Evolutionary conservation across 306 rosid species (phyloP), one percentile per base, ranked within the genome.

Genomic region (cucumber (Cucumis sativus)): DNA sequence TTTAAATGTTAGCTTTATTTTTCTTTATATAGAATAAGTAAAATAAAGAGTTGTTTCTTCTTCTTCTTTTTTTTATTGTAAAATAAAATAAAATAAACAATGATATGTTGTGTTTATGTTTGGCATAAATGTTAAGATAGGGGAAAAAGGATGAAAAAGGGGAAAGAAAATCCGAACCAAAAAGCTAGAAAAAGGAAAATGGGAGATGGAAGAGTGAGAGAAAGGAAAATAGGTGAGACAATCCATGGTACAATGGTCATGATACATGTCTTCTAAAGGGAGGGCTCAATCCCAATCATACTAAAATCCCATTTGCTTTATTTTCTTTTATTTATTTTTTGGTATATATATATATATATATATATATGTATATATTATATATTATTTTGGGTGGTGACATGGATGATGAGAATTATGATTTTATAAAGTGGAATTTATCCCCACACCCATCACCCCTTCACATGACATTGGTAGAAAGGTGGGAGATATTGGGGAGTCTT

Each of bases 181-280:
- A 62, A 77, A 61, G 64, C 8, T 20, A 52, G 39, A 80, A 59
- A 78, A 75, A 70, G 80, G 82, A 75, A 57, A 73, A 51, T 60
- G 52, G 18, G n/a, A 59, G 79, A 16, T 63, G 71, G 17, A 64
- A 49, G 83, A 82, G 69, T 20, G 57, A 75, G 57, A 57, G 17
- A 39, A 21, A 74, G 20, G 20, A 49, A 14, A 54, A 80, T 80
- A 78, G 88, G 88, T 62, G 93, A 87, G 97, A 91, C 96, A 90
- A 82, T 85, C 75, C 84, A 86, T 86, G 91, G 88, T 85, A 80
- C 82, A 87, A 84, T 74, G 84, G 51, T 87, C 90, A 91, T 89
- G 92, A 91, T 93, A 82, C 83, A 78, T 93, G 97, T 91, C 94
- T 84, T 66, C 57, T 79, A 90, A 93, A 93, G 94, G 40, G 79